phyloP scores from a whole-genome alignment of 768 basidiomycete species.

The Amanita exitialis region DNA sequence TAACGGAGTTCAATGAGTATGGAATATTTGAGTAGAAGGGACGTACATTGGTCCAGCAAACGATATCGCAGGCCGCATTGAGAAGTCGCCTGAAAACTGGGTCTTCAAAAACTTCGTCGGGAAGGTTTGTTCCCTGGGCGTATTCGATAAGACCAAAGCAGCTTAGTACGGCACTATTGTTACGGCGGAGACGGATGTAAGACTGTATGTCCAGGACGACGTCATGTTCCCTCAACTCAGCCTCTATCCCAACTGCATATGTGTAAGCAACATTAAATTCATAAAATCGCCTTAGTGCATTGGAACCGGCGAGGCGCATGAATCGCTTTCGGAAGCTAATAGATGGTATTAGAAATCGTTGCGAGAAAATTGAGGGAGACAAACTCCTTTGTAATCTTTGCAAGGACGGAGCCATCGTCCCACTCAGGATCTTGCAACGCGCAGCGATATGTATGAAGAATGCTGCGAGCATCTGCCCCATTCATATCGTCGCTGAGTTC shows the following conservation, averaged over 20 bases:
- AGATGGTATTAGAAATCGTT: not conserved
- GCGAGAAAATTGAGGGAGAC: constrained; percentile 10
- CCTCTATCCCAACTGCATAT: constrained; percentile 47
- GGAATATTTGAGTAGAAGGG: not conserved
- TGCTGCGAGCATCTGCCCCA: constrained; percentile 41
- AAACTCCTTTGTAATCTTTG: constrained; percentile 53
- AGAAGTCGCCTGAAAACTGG: constrained; percentile 42
- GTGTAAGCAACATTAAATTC: constrained; percentile 47
- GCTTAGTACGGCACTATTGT: constrained; percentile 57
- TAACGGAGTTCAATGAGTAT: constrained; percentile 2
- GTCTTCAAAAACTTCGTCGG: constrained; percentile 51
- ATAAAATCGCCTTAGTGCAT: constrained; percentile 37
- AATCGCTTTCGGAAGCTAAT: constrained; percentile 46
- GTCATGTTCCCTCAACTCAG: constrained; percentile 46
- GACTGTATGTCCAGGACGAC: constrained; percentile 43
- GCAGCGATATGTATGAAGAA: constrained; percentile 41
- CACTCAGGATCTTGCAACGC: constrained; percentile 41
- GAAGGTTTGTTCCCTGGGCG: constrained; percentile 50
- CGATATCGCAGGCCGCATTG: constrained; percentile 51
- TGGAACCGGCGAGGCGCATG: constrained; percentile 32
- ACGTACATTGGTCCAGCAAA: constrained; percentile 64
- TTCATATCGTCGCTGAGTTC: constrained; percentile 61
- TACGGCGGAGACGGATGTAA: constrained; percentile 50
- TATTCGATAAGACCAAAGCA: constrained; percentile 59
- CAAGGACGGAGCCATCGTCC: constrained; percentile 47